phyloP scores from a whole-genome alignment of 2,329 filamentous ascomycete species.

The Akanthomyces muscarius region DNA sequence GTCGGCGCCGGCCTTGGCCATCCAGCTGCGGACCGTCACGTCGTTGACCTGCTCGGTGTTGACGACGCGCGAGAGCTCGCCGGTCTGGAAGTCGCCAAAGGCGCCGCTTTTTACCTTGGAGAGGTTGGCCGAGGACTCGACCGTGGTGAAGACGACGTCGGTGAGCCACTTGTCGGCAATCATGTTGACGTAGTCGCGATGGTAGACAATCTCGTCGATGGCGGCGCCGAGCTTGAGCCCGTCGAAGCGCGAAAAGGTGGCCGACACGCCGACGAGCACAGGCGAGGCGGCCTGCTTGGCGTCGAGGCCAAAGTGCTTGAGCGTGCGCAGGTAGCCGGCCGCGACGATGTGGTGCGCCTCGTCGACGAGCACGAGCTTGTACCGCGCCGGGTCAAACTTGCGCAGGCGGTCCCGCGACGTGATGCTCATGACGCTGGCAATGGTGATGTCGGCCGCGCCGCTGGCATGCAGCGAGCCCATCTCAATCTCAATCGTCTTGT shows the following conservation, averaged over 20 bases:
- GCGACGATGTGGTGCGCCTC: slow-evolving; percentile 97
- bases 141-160: slow-evolving; percentile 90
- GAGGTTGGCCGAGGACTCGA: slow-evolving; percentile 76
- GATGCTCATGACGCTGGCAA: slow-evolving; percentile 86
- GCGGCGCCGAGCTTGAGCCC: slow-evolving; percentile 76
- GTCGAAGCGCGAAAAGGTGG: slow-evolving; percentile 73
- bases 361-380: slow-evolving; percentile 91
- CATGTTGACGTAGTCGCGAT: slow-evolving; percentile 68
- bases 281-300: slow-evolving; percentile 44
- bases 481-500: slow-evolving; percentile 80
- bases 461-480: slow-evolving; percentile 77
- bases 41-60: slow-evolving; percentile 81
- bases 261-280: slow-evolving; percentile 83
- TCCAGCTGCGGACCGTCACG: slow-evolving; percentile 81
- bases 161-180: slow-evolving; percentile 88
- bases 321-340: slow-evolving; percentile 66
- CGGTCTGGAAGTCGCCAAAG: slow-evolving; percentile 72
- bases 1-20: slow-evolving; percentile 62
- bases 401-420: slow-evolving; percentile 68
- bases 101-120: slow-evolving; percentile 59
- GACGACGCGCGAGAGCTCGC: slow-evolving; percentile 74
- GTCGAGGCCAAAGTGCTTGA: slow-evolving; percentile 75
- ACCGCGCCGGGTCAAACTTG: slow-evolving; percentile 75
- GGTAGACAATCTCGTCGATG: slow-evolving; percentile 94
- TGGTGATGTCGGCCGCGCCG: slow-evolving; percentile 83